Conservation (phyloP, 202 grass and related monocot species). For the Digitaria exilis region DNA sequence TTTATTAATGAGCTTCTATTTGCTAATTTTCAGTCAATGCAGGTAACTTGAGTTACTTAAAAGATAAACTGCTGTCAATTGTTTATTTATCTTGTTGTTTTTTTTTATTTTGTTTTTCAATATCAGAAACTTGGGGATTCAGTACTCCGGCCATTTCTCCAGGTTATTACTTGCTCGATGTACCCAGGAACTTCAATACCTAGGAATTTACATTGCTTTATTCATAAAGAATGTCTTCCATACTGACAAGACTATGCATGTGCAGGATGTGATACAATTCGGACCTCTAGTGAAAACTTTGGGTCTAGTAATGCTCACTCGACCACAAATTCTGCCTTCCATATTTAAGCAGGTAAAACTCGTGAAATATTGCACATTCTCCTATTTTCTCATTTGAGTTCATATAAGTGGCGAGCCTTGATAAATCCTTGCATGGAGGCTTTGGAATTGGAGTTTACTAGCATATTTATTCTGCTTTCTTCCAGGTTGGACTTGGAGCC, state of each 20-base stretch:
- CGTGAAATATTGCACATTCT: not conserved
- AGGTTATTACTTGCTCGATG: slow-evolving; percentile 52
- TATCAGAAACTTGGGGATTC: slow-evolving; percentile 79
- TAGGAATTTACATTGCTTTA: slow-evolving; percentile 6
- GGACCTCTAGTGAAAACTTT: slow-evolving; percentile 83
- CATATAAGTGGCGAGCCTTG: slow-evolving; percentile 7
- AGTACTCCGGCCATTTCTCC: slow-evolving; percentile 86
- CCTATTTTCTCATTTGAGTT: slow-evolving; percentile 15
- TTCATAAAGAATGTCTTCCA: not conserved
- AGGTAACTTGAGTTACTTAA: slow-evolving; percentile 48
- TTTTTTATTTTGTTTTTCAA: slow-evolving; percentile 24
- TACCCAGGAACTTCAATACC: not conserved
- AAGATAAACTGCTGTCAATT: slow-evolving; percentile 31
- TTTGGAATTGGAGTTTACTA: slow-evolving; percentile 9
- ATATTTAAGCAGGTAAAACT: slow-evolving; percentile 90
- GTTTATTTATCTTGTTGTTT: slow-evolving; percentile 25
- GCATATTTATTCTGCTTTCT: slow-evolving; percentile 22
- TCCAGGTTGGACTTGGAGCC: slow-evolving; percentile 71
- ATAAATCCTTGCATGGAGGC: not conserved
- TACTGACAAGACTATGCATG: slow-evolving; percentile 25
- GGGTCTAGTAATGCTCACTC: slow-evolving; percentile 75
- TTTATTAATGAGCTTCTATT: slow-evolving; percentile 96
- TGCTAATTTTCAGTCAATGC: slow-evolving; percentile 91
- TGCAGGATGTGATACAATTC: slow-evolving; percentile 98
- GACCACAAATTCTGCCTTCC: slow-evolving; percentile 77